These are phyloP conservation scores for Xylaria sp. DNA, from an alignment of 2,329 filamentous ascomycete genomes.

Conservation along the genomic window DNA sequence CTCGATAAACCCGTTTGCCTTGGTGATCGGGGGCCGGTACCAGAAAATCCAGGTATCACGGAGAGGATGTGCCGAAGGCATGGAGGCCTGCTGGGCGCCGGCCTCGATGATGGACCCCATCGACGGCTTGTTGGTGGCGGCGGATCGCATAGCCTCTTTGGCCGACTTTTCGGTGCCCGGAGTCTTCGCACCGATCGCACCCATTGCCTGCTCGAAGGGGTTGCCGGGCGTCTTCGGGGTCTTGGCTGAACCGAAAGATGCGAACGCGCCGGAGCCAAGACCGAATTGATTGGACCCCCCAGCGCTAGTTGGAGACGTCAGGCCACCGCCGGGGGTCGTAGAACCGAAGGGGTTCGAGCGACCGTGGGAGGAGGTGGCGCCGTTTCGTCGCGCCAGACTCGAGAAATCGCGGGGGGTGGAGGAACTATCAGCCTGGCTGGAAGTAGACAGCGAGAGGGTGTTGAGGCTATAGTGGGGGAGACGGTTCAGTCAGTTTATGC, in stretches of 20 bases:
- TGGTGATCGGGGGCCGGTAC: constrained; percentile 95
- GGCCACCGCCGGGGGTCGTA: constrained; percentile 68
- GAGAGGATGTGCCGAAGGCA: constrained; percentile 61
- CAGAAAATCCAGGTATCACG: constrained; percentile 94
- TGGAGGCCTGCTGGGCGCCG: constrained; percentile 42
- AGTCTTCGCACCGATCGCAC: constrained; percentile 52
- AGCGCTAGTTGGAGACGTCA: constrained; percentile 74
- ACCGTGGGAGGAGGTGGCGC: constrained; percentile 72
- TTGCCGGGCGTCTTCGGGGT: constrained; percentile 84
- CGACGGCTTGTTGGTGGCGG: constrained; percentile 40
- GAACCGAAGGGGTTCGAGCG: constrained; percentile 79
- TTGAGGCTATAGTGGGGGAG: constrained; percentile 60
- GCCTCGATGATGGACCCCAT: constrained; percentile 53
- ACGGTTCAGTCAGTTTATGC: constrained; percentile 22
- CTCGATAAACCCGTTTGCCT: constrained; percentile 83
- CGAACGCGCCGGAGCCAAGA: constrained; percentile 91
- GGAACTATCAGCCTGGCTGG: constrained; percentile 52
- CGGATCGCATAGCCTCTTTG: constrained; percentile 44
- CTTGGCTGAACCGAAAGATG: constrained; percentile 87
- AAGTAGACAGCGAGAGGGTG: constrained; percentile 89
- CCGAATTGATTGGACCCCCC: constrained; percentile 79
- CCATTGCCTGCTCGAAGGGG: constrained; percentile 75
- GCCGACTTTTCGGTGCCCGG: constrained; percentile 67
- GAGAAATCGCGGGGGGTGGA: constrained; percentile 47
- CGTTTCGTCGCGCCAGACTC: constrained; percentile 62